Base-by-base conservation (phyloP, 2,329 filamentous ascomycete genomes). In the Chaetomium sp. region DNA sequence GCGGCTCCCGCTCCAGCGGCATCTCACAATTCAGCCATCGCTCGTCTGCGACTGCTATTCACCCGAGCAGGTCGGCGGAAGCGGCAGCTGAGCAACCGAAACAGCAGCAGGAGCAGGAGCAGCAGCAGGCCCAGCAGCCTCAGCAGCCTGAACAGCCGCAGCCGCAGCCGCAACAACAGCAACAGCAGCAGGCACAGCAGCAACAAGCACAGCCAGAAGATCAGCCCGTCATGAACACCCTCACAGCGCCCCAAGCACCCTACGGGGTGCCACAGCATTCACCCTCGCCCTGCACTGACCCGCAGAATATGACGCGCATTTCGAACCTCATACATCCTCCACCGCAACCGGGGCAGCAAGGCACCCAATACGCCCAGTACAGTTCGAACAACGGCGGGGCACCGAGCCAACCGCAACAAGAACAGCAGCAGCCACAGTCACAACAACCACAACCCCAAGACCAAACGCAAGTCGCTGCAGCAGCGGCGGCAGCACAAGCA, bases 301-400 rank as follows among this genome's bases (percentile, higher is more conserved):
- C 79, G 54, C 86, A 89, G 71, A 89, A 89, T 73, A 79, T 87
- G 60, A 86, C 89, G 57, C 89, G 83, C 67, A 94, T 94, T 75
- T 86, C 85, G 67, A 91, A 92, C 72, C 79, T 95, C 64, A 91
- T 94, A 74, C 86, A 94, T 67, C 78, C 77, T 33, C 75, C 79
- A 35, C 72, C 76, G 58, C 68, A 79, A 68, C 77, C 79, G 65
- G 71, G 70, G 60, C 59, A 71, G 66, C 54, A 61, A 49, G 61
- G 59, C 34, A 51, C 59, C 35, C 63, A 57, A 46, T 66, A 63
- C 48, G 57, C 59, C 10, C 56, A 49, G 10, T 42, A 47, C 33
- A 3, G 40, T 4, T 44, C 53, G 8, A 50, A 47, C 61, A 68
- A 66, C 60, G 66, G 64, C 45, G 61, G 60, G 11, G 10, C 9